Conservation (phyloP, 2,329 filamentous ascomycete genomes). For the Sphaerulina vaccinii region DNA sequence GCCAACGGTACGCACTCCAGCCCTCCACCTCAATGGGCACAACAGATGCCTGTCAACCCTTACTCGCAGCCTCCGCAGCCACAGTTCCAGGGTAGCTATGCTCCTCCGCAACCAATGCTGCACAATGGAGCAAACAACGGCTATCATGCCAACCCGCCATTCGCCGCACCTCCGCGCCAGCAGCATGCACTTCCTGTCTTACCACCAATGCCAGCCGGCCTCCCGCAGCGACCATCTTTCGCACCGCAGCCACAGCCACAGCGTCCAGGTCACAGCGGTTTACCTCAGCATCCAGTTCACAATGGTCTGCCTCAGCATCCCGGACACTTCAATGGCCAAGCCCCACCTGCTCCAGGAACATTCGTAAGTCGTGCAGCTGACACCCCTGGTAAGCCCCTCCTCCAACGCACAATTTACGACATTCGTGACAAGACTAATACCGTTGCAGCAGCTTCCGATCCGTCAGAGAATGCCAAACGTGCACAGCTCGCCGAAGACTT, state of each 20-base stretch:
- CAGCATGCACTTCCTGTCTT: constrained; percentile 1
- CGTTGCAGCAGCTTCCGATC: not conserved
- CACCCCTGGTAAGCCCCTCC: not conserved
- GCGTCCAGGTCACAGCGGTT: too few species aligned
- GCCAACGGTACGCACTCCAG: not conserved
- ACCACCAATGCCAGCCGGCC: not conserved
- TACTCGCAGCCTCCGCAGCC: not conserved
- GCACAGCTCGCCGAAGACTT: not conserved
- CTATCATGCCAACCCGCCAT: not conserved
- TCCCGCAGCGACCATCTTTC: not conserved
- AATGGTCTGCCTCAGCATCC: not conserved
- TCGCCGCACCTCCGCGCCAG: not conserved
- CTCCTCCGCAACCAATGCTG: not conserved
- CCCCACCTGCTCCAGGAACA: not conserved
- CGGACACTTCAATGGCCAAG: not conserved
- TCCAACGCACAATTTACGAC: too few species aligned
- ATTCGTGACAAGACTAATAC: not conserved
- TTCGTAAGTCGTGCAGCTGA: not conserved
- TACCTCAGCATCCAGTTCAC: not conserved
- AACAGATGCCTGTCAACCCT: not conserved
- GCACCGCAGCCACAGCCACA: not conserved
- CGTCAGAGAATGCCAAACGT: not conserved
- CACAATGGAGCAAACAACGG: not conserved
- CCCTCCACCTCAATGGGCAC: not conserved
- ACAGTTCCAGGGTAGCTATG: not conserved